Conservation (phyloP, 305 asterid species). For the Solanum aculeatissimum region DNA sequence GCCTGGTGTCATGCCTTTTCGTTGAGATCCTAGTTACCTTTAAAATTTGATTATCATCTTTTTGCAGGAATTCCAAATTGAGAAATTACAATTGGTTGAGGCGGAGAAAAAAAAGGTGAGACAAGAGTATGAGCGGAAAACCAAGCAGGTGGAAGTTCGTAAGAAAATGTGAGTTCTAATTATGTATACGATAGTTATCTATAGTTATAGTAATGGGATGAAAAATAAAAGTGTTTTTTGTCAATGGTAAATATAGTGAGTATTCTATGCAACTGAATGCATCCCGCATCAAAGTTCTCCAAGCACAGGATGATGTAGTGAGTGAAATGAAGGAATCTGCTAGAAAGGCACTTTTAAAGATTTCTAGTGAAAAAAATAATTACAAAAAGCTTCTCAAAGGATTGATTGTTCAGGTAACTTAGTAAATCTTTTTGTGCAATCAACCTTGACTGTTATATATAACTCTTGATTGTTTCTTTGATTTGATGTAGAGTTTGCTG, state of each 20-base stretch:
- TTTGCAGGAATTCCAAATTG: conserved; percentile 29
- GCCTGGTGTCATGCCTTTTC: too few relatives aligned
- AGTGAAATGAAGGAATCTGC: conserved; percentile 29
- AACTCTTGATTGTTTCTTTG: background rate
- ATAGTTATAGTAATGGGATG: background rate
- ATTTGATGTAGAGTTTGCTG: conserved; percentile 14
- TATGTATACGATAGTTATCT: background rate
- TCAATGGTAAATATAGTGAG: too few relatives aligned
- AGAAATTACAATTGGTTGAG: conserved; percentile 35
- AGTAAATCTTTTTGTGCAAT: background rate
- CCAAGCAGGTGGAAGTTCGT: conserved; percentile 31
- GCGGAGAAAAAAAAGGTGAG: conserved; percentile 29
- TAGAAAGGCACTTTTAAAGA: conserved; percentile 20
- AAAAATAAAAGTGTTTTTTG: background rate
- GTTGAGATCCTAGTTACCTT: background rate
- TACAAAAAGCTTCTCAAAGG: conserved; percentile 24
- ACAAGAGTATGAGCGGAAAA: conserved; percentile 25
- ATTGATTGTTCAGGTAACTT: conserved; percentile 24
- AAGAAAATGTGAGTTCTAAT: conserved; percentile 20
- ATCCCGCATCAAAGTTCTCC: conserved; percentile 37
- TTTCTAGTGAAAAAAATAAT: conserved; percentile 9
- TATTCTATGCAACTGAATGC: conserved; percentile 42
- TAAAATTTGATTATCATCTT: background rate
- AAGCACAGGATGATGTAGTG: conserved; percentile 36
- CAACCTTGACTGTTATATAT: background rate